Evolutionary conservation across 768 basidiomycete species (phyloP).

Genomic region (Chalciporus pseudorubinellus): DNA sequence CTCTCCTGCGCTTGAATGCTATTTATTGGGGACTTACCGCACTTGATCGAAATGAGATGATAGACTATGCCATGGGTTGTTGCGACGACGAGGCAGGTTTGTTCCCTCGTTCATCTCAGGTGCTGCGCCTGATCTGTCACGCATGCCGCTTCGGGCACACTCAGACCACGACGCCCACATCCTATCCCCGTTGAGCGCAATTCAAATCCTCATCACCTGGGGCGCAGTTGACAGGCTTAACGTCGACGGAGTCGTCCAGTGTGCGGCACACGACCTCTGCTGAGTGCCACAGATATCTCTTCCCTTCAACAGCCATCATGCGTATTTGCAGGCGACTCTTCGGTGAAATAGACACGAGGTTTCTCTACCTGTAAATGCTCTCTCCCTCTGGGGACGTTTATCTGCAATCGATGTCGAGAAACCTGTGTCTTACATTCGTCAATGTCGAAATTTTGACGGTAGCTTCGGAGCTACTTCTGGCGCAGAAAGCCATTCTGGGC

Average conservation of each 20-base stretch:
- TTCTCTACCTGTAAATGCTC: slow-evolving; percentile 77
- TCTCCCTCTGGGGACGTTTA: slow-evolving; percentile 78
- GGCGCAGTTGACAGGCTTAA: slow-evolving; percentile 77
- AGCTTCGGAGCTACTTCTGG: slow-evolving; percentile 85
- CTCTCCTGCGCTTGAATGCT: slow-evolving; percentile 93
- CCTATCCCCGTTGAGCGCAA: slow-evolving; percentile 81
- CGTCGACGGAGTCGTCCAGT: slow-evolving; percentile 65
- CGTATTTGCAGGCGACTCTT: too few species aligned
- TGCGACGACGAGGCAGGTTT: slow-evolving; percentile 88
- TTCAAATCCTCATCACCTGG: slow-evolving; percentile 90
- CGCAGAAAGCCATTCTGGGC: slow-evolving; percentile 89
- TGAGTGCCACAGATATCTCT: slow-evolving; percentile 59
- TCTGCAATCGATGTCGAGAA: slow-evolving; percentile 64
- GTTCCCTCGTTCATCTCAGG: slow-evolving; percentile 7
- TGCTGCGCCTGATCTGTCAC: slow-evolving; percentile 3
- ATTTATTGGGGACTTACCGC: slow-evolving; percentile 96
- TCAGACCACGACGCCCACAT: slow-evolving; percentile 92
- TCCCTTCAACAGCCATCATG: slow-evolving; percentile 61
- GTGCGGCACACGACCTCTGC: slow-evolving; percentile 41
- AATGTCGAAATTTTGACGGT: slow-evolving; percentile 92
- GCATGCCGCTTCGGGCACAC: slow-evolving; percentile 86
- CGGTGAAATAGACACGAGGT: slow-evolving; percentile 53
- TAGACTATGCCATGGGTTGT: slow-evolving; percentile 89
- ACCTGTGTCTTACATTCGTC: slow-evolving; percentile 67
- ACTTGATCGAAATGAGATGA: slow-evolving; percentile 77